phyloP scores from a whole-genome alignment of 2,329 filamentous ascomycete species.

The Aspergillus unguis region DNA sequence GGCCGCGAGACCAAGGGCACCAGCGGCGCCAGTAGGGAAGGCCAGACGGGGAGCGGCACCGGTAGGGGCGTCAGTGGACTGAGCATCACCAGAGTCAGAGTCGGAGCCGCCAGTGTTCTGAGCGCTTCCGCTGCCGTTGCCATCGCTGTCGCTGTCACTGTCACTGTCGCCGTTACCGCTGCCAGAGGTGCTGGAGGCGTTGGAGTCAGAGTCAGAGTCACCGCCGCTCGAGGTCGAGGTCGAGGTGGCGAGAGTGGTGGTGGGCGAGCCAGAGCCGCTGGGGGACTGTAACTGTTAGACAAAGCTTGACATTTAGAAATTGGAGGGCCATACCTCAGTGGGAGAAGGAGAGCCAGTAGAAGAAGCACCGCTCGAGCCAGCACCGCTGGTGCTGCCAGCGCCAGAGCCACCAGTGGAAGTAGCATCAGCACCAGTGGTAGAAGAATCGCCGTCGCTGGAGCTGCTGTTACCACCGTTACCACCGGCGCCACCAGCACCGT shows the following conservation, averaged over 20 bases:
- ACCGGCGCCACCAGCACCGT: neutral
- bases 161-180: constrained; percentile 15
- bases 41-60: constrained; percentile 30
- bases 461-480: constrained; percentile 16
- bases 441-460: constrained; percentile 10
- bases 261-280: constrained; percentile 14
- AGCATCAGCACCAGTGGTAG: neutral
- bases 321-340: neutral
- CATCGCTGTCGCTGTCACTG: constrained; percentile 10
- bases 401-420: constrained; percentile 21
- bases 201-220: constrained; percentile 5
- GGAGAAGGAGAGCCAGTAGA: neutral
- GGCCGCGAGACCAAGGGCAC: constrained; percentile 43
- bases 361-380: neutral
- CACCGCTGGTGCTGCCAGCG: constrained; percentile 13
- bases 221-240: constrained; percentile 1
- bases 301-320: neutral
- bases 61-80: constrained; percentile 14
- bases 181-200: constrained; percentile 14
- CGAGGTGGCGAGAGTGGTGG: constrained; percentile 4
- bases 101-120: constrained; percentile 3
- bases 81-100: constrained; percentile 4
- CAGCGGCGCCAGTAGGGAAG: constrained; percentile 32
- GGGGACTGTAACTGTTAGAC: neutral
- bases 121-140: constrained; percentile 2